A percentile compares a stretch with the other conserved stretches of the same genome.
Evolutionary conservation across 345 rosid species (phyloP).

Genomic region (Eucalyptus curtisii): DNA sequence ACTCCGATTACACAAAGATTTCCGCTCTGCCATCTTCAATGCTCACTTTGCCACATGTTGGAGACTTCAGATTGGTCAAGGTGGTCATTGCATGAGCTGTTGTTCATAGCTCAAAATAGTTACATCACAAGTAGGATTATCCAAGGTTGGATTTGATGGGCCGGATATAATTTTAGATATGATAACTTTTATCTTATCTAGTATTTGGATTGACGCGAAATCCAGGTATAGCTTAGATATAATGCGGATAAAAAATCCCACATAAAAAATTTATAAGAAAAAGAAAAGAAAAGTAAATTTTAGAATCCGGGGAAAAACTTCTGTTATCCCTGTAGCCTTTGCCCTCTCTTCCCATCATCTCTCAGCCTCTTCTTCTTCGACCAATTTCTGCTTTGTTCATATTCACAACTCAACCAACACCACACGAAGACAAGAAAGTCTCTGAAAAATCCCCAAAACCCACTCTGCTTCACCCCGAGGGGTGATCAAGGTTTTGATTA

Average conservation of each 20-base stretch:
- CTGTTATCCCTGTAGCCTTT: not conserved
- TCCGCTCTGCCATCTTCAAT: too few relatives aligned
- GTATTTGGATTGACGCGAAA: accelerated
- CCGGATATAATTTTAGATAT: accelerated
- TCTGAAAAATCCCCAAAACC: not conserved
- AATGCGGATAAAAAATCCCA: accelerated
- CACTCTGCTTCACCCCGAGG: accelerated
- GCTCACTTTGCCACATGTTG: too few relatives aligned
- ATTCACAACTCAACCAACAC: not conserved
- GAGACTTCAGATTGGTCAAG: too few relatives aligned
- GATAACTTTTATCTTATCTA: accelerated
- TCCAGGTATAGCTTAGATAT: accelerated
- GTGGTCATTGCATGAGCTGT: too few relatives aligned
- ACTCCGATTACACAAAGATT: too few relatives aligned
- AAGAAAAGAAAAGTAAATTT: not conserved
- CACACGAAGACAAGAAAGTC: too few relatives aligned
- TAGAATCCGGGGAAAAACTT: not conserved
- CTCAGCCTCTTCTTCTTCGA: not conserved
- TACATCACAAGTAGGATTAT: not conserved
- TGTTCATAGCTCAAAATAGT: not conserved
- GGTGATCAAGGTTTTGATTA: not conserved
- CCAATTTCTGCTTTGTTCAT: not conserved
- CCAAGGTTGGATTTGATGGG: accelerated
- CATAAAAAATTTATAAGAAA: not conserved
- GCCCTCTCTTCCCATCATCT: not conserved